These are phyloP conservation scores for Nicotiana tabacum DNA, from an alignment of 257 asterid genomes.

Conservation along the genomic window DNA sequence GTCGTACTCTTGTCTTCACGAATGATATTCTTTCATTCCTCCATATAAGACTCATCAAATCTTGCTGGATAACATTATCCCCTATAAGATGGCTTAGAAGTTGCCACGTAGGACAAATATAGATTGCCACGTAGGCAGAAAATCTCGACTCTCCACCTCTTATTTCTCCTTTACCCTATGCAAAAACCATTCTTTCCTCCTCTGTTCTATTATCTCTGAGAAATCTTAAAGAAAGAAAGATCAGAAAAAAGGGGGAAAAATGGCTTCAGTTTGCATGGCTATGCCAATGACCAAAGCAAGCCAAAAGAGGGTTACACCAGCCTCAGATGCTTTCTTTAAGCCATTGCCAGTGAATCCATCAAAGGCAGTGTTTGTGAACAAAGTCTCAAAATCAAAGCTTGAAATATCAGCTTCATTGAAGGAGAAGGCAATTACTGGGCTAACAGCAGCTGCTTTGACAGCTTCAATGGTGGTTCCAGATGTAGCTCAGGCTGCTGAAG, in stretches of 20 bases:
- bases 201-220: not conserved
- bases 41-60: not conserved
- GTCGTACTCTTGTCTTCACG: not conserved
- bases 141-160: constrained; percentile 30
- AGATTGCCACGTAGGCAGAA: constrained; percentile 19
- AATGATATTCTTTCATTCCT: too few species aligned
- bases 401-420: constrained; percentile 36
- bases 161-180: not conserved
- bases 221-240: not conserved
- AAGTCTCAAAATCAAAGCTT: constrained; percentile 10
- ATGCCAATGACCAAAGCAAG: constrained; percentile 19
- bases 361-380: constrained; percentile 5
- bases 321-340: constrained; percentile 31
- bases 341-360: constrained; percentile 27
- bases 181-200: not conserved
- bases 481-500: constrained; percentile 38
- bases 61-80: constrained; percentile 34
- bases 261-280: constrained; percentile 49
- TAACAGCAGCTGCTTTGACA: constrained; percentile 34
- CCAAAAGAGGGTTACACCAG: constrained; percentile 23
- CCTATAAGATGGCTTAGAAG: constrained; percentile 11
- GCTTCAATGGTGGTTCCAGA: constrained; percentile 45
- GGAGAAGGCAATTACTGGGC: constrained; percentile 37
- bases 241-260: not conserved
- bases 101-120: constrained; percentile 21